A percentile compares a stretch with the other conserved stretches of the same genome.
Conservation (phyloP, 2,329 filamentous ascomycete species). For the Calonectria pseudoreteaudii region DNA sequence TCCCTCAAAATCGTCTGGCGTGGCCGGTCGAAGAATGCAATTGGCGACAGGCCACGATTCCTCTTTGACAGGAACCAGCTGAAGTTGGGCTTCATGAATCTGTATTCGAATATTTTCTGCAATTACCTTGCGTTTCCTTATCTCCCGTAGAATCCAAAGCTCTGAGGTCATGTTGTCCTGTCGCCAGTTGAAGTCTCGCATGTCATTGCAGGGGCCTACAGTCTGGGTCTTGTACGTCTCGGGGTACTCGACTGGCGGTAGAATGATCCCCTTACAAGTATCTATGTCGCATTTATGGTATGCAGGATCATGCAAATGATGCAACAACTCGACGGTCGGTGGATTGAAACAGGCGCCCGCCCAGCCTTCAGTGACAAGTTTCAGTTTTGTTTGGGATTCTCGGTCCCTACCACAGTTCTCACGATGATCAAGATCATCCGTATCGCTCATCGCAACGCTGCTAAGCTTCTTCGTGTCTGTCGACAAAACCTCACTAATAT, state of each 20-base stretch:
- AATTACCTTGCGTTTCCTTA: slow-evolving; percentile 36
- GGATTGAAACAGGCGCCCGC: background rate
- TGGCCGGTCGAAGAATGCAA: slow-evolving; percentile 58
- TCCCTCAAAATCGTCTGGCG: slow-evolving; percentile 49
- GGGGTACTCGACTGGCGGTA: slow-evolving; percentile 49
- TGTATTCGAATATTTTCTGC: slow-evolving; percentile 15
- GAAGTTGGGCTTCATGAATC: slow-evolving; percentile 8
- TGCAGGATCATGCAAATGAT: background rate
- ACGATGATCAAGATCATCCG: background rate
- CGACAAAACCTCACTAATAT: slow-evolving; percentile 22
- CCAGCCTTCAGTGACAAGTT: slow-evolving; percentile 17
- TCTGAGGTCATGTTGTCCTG: slow-evolving; percentile 44
- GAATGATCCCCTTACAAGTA: slow-evolving; percentile 48
- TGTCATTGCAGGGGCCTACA: slow-evolving; percentile 14
- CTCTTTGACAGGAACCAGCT: slow-evolving; percentile 17
- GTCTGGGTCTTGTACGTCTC: slow-evolving; percentile 37
- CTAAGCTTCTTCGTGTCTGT: background rate
- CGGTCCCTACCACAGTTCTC: background rate
- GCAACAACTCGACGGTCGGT: slow-evolving; percentile 3
- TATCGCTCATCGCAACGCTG: background rate
- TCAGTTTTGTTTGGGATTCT: background rate
- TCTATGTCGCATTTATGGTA: slow-evolving; percentile 50
- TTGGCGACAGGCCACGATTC: slow-evolving; percentile 42
- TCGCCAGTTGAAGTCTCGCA: slow-evolving; percentile 41
- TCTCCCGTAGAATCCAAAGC: slow-evolving; percentile 40